Base-by-base conservation (phyloP, 2,329 filamentous ascomycete genomes). In the Colletotrichum tamarilloi region DNA sequence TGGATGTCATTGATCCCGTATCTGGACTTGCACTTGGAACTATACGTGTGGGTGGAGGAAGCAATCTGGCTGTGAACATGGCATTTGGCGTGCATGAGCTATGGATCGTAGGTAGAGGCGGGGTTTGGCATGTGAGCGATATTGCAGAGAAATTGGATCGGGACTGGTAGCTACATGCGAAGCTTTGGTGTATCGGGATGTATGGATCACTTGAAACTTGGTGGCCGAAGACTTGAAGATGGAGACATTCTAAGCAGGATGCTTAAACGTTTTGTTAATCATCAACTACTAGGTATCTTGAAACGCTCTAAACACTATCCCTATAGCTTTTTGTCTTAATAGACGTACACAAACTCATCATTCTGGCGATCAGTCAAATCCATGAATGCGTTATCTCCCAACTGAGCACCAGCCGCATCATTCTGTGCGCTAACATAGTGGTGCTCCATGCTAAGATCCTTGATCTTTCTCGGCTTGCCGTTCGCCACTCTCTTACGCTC, bases 331-430 rank as follows among this genome's bases (percentile, higher is more conserved):
- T 14, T 3, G 11, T 16, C 46, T 56, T 79, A 90, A 76, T 91
- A 91, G 59, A 91, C 86, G 80, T 90, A 92, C 19, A 92, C 86
- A 81, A 93, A 93, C 77, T 93, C 91, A 70, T 93, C 90, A 76
- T 93, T 93, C 82, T 91, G 83, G 24, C 87, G 81, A 79, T 93
- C 92, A 1, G 91, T 92, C 75, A 92, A 76, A 80, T 93, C 92
- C 75, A 88, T 79, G 62, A 89, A 88, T 0, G 87, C 87, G 59
- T 87, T 85, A 19, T 87, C 84, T 6, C 88, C 88, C 24, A 88
- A 69, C 1, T 73, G 77, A 5, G 68, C 73, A 52, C 72, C 75
- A 72, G 76, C 74, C 8, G 76, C 76, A 22, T 79, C 81, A 11
- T 78, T 62, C 46, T 56, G 81, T 30, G 78, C 76, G 26, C 77